These are phyloP conservation scores for Chenopodium quinoa DNA, from an alignment of 148 eudicot species.

Conservation along the genomic window DNA sequence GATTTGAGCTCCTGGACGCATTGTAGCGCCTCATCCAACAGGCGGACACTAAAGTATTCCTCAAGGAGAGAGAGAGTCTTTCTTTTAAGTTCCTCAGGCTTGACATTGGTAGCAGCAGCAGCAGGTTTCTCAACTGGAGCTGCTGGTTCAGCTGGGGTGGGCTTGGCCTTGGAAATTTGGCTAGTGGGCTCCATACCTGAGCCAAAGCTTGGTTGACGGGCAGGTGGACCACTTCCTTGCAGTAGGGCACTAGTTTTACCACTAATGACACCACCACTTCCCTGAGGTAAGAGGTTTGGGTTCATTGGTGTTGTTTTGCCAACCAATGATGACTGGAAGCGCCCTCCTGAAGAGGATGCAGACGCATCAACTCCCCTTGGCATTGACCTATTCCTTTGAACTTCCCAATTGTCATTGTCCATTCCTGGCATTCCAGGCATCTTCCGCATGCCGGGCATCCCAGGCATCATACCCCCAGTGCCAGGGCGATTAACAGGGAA, in stretches of 20 bases:
- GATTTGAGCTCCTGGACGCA: slow-evolving; percentile 73
- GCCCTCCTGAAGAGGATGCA: slow-evolving; percentile 32
- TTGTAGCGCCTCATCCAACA: slow-evolving; percentile 76
- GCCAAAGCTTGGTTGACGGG: slow-evolving; percentile 40
- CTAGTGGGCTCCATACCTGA: slow-evolving; percentile 31
- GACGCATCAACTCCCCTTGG: slow-evolving; percentile 43
- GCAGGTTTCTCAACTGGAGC: slow-evolving; percentile 27
- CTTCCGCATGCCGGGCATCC: slow-evolving; percentile 77
- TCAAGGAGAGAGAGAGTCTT: slow-evolving; percentile 67
- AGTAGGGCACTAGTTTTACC: slow-evolving; percentile 71
- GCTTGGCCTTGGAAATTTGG: slow-evolving; percentile 18
- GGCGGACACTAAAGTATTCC: slow-evolving; percentile 66
- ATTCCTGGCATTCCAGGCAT: slow-evolving; percentile 71
- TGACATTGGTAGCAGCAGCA: slow-evolving; percentile 28
- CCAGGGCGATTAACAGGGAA: slow-evolving; percentile 69
- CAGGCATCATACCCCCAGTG: slow-evolving; percentile 94
- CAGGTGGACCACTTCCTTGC: slow-evolving; percentile 65
- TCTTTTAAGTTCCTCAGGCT: slow-evolving; percentile 45
- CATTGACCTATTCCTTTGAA: slow-evolving; percentile 64
- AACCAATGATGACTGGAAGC: slow-evolving; percentile 47
- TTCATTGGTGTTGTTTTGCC: slow-evolving; percentile 52
- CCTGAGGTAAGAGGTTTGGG: slow-evolving; percentile 72
- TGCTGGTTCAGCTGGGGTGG: slow-evolving; percentile 30
- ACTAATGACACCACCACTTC: slow-evolving; percentile 54
- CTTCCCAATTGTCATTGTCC: slow-evolving; percentile 89